These are phyloP conservation scores for Helichrysum umbraculigerum DNA, from an alignment of 129 eudicot species.

Conservation along the genomic window DNA sequence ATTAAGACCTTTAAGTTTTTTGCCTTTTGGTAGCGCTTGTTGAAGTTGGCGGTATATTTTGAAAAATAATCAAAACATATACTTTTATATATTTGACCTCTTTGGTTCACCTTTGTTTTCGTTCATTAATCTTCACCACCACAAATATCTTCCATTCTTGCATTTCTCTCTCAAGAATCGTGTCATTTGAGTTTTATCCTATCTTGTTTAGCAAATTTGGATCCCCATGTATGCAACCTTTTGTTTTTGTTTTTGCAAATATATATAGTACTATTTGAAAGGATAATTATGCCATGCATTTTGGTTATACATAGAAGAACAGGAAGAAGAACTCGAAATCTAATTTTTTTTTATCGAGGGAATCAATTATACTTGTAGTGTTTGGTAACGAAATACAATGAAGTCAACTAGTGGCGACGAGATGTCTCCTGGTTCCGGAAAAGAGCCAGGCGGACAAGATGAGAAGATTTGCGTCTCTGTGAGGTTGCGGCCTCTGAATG, in stretches of 20 bases:
- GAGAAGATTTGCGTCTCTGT: constrained; percentile 90
- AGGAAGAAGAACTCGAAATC: background rate
- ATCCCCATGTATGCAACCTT: constrained; percentile 6
- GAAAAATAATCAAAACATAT: background rate
- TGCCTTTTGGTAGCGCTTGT: background rate
- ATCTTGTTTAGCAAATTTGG: constrained; percentile 21
- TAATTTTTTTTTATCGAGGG: constrained; percentile 36
- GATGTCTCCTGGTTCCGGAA: constrained; percentile 33
- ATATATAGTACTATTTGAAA: constrained; percentile 14
- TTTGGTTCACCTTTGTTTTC: constrained; percentile 34
- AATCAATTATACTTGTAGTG: constrained; percentile 23
- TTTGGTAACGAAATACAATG: constrained; percentile 43
- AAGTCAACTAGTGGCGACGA: constrained; percentile 51
- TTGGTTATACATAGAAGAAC: constrained; percentile 6
- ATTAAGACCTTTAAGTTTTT: too few relatives aligned
- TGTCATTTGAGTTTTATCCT: constrained; percentile 7
- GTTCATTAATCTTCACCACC: constrained; percentile 35
- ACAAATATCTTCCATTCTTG: constrained; percentile 27
- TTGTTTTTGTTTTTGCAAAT: constrained; percentile 13
- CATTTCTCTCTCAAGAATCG: constrained; percentile 18
- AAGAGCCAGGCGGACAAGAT: constrained; percentile 47
- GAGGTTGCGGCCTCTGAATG: constrained; percentile 85
- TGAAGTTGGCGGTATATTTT: constrained; percentile 27
- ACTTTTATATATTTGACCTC: background rate
- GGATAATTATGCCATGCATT: constrained; percentile 12